phyloP scores from a whole-genome alignment of 495 filamentous ascomycete genomes.

The Pseudotulostoma volvatum region DNA sequence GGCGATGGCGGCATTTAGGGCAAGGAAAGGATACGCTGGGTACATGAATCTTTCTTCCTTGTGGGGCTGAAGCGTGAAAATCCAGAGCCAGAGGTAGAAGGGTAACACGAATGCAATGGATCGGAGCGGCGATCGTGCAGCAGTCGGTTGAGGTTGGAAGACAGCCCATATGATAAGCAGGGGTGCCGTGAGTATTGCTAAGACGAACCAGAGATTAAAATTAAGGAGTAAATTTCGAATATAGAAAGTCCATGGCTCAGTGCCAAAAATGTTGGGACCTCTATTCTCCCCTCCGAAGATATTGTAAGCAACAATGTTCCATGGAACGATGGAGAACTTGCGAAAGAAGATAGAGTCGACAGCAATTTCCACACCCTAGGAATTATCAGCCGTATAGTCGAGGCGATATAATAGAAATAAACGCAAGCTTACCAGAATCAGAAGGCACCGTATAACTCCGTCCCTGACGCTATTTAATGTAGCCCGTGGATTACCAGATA shows the following conservation, averaged over 20 bases:
- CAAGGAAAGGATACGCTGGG: constrained; percentile 80
- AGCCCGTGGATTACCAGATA: constrained; percentile 41
- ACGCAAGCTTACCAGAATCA: constrained; percentile 48
- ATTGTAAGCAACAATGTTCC: constrained; percentile 94
- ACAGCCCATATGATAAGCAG: constrained; percentile 34
- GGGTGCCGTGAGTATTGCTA: constrained; percentile 62
- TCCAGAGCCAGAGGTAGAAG: constrained; percentile 87
- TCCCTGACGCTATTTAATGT: constrained; percentile 41
- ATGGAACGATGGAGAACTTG: constrained; percentile 58
- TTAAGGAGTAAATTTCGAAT: constrained; percentile 81
- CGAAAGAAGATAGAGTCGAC: constrained; percentile 73
- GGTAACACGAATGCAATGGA: constrained; percentile 63
- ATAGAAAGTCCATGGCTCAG: constrained; percentile 96
- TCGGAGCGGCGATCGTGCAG: constrained; percentile 38
- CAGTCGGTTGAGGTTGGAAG: constrained; percentile 23
- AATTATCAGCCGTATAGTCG: constrained; percentile 8
- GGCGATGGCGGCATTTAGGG: constrained; percentile 78
- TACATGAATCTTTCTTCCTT: constrained; percentile 99
- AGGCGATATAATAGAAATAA: neutral
- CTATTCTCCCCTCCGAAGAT: constrained; percentile 59
- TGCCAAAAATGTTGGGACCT: constrained; percentile 89
- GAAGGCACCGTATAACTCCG: constrained; percentile 46
- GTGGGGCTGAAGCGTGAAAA: constrained; percentile 85
- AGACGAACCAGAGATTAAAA: constrained; percentile 84
- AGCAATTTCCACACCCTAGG: constrained; percentile 38